Evolutionary conservation across 2,329 filamentous ascomycete genomes (phyloP).

Genomic region (Aspergillus sp.): DNA sequence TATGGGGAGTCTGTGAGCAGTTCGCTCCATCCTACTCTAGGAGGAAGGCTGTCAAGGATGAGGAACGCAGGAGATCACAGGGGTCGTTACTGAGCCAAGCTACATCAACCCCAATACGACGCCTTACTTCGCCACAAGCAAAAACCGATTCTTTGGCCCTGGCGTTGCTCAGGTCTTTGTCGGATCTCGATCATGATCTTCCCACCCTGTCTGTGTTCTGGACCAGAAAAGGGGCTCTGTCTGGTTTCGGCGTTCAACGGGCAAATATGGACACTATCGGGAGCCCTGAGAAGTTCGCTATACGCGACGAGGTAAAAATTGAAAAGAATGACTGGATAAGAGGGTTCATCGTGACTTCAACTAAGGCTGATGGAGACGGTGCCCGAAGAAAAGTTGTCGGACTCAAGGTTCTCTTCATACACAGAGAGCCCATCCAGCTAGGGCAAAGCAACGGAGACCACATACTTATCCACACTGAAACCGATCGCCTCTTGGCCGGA

Average conservation of each 20-base stretch:
- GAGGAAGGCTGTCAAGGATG: background rate
- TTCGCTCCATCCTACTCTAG: background rate
- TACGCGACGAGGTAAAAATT: background rate
- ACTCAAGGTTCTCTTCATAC: background rate
- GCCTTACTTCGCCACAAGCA: background rate
- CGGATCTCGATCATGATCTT: background rate
- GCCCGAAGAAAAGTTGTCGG: background rate
- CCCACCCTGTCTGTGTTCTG: background rate
- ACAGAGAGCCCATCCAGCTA: background rate
- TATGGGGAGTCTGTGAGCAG: background rate
- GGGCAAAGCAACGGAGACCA: background rate
- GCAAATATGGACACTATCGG: background rate
- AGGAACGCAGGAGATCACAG: background rate
- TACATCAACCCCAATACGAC: background rate
- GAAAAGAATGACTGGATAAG: background rate
- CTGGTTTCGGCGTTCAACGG: background rate
- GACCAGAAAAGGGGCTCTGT: background rate
- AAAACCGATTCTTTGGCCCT: background rate
- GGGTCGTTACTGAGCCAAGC: background rate
- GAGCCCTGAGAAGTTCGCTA: background rate
- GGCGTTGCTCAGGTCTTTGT: background rate
- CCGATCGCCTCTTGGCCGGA: background rate
- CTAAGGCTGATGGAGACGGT: background rate
- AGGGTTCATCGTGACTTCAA: background rate
- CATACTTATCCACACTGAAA: background rate